Conservation (phyloP, 371 early-diverging fungal species). For the Apophysomyces sp. region DNA sequence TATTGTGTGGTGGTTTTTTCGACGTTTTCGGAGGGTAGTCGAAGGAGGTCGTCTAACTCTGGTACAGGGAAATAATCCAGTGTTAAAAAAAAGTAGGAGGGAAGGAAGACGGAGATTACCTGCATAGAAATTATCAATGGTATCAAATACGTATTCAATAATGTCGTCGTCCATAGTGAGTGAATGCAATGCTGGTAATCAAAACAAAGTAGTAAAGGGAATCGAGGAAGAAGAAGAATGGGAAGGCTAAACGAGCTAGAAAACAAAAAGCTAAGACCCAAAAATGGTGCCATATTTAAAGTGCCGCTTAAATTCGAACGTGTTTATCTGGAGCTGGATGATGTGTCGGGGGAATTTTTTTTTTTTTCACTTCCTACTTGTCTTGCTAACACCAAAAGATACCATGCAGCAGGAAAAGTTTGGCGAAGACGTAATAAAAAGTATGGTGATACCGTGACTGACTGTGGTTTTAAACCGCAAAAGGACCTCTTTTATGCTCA, state of each 20-base stretch:
- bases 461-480: too few species aligned
- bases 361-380: too few species aligned
- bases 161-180: constrained; percentile 25
- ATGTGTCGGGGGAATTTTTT: too few species aligned
- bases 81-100: neutral
- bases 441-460: too few species aligned
- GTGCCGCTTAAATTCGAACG: neutral
- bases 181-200: neutral
- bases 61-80: neutral
- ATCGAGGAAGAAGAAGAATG: constrained; percentile 3
- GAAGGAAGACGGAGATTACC: constrained; percentile 24
- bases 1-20: constrained; percentile 37
- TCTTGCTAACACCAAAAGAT: too few species aligned
- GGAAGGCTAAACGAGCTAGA: neutral
- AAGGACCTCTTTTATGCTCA: too few species aligned
- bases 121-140: constrained; percentile 45
- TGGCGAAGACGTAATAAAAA: too few species aligned
- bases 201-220: neutral
- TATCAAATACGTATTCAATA: constrained; percentile 49
- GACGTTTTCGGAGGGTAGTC: constrained; percentile 36
- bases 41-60: constrained; percentile 54
- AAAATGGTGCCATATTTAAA: neutral
- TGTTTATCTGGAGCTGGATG: neutral
- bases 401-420: too few species aligned
- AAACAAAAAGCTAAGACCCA: neutral